Percentiles rank a stretch among this genome's conserved stretches.
Evolutionary conservation across 768 basidiomycete species (phyloP).

Genomic region (Mycena galericulata): DNA sequence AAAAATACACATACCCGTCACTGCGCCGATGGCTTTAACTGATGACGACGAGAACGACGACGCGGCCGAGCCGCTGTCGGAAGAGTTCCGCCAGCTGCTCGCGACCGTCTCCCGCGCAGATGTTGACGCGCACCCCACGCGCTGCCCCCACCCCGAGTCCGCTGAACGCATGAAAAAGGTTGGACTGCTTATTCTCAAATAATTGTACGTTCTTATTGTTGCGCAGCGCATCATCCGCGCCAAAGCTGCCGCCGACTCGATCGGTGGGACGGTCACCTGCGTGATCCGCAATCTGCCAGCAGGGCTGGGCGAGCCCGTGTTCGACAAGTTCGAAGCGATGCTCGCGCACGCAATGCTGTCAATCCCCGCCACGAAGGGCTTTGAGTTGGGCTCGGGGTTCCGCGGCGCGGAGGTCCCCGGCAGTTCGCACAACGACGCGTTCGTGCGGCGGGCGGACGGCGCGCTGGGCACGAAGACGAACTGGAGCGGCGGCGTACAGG

Average conservation of each 20-base stretch:
- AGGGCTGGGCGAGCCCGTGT: conserved; percentile 96
- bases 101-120: conserved; percentile 84
- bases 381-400: conserved; percentile 98
- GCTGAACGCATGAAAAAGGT: conserved; percentile 93
- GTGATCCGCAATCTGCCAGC: conserved; percentile 91
- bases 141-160: conserved; percentile 92
- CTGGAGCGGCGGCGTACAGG: conserved; percentile 98
- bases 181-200: no score
- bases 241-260: conserved; percentile 91
- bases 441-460: conserved; percentile 73
- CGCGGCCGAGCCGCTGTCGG: conserved; percentile 79
- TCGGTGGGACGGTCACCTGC: conserved; percentile 98
- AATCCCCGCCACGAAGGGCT: conserved; percentile 98
- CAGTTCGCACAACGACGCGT: conserved; percentile 93
- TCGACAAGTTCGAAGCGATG: conserved; percentile 97
- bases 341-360: conserved; percentile 99
- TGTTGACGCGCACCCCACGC: conserved; percentile 87
- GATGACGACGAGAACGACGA: conserved; percentile 68
- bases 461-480: conserved; percentile 88
- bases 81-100: conserved; percentile 86
- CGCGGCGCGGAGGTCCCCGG: conserved; percentile 94
- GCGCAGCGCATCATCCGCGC: conserved; percentile 91
- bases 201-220: no score
- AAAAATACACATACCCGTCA: conserved; percentile 83
- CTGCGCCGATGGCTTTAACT: conserved; percentile 54